Conservation (phyloP, 106 monocot species). For the Dioscorea zingiberensis region DNA sequence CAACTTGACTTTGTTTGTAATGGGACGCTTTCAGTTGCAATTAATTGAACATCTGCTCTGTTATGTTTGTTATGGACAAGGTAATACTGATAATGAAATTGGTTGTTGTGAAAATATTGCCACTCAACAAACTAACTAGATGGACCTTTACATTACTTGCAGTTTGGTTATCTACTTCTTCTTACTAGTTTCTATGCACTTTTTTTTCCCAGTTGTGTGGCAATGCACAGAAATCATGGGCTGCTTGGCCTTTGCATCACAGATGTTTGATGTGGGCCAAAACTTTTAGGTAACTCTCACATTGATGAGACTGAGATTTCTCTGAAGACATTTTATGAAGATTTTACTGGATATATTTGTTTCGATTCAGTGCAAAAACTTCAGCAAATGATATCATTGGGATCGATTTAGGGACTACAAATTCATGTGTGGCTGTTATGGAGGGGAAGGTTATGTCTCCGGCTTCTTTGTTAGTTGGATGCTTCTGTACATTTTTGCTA, state of each 20-base stretch:
- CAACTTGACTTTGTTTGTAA: too few relatives aligned
- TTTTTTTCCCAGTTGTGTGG: constrained; percentile 37
- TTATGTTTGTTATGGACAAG: too few relatives aligned
- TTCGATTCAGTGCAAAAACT: constrained; percentile 45
- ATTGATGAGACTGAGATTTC: not conserved
- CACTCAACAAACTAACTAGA: too few relatives aligned
- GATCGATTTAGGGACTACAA: constrained; percentile 86
- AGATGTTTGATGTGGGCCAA: constrained; percentile 43
- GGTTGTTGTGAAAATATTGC: too few relatives aligned
- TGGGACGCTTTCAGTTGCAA: too few relatives aligned
- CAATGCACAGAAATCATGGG: constrained; percentile 24
- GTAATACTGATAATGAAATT: too few relatives aligned
- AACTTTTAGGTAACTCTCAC: constrained; percentile 47
- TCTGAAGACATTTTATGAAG: not conserved
- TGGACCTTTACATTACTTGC: too few relatives aligned
- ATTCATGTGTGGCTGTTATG: constrained; percentile 85
- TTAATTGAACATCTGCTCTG: too few relatives aligned
- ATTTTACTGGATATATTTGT: not conserved
- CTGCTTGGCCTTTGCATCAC: constrained; percentile 20
- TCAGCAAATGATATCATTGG: constrained; percentile 79
- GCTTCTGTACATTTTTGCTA: too few relatives aligned
- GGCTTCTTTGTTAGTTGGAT: not conserved
- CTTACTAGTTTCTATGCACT: not conserved
- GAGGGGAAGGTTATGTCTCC: constrained; percentile 72
- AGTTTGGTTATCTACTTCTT: too few relatives aligned